Evolutionary conservation across 1,139 yeast genomes (phyloP).

Genomic region (Magnusiomyces fungicola): DNA sequence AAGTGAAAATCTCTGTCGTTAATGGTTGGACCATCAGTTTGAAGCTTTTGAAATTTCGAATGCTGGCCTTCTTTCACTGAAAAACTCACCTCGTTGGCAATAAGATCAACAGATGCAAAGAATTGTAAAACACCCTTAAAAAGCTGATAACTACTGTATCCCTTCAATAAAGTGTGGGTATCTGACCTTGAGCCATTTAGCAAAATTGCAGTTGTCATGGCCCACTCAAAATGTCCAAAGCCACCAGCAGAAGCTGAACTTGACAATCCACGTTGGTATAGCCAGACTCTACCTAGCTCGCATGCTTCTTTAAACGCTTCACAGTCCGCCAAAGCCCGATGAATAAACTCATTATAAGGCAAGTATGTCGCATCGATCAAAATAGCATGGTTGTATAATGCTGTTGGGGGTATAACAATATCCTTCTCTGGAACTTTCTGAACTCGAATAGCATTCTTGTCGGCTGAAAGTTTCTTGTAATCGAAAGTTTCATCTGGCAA

Average conservation of each 20-base stretch:
- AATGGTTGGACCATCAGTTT: slow-evolving; percentile 28
- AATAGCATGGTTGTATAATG: slow-evolving; percentile 75
- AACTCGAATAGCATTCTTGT: slow-evolving; percentile 57
- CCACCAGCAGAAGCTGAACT: slow-evolving; percentile 55
- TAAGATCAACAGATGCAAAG: slow-evolving; percentile 68
- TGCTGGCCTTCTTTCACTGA: slow-evolving; percentile 7
- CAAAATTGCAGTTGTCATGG: slow-evolving; percentile 69
- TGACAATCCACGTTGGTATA: slow-evolving; percentile 74
- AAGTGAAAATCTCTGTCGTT: slow-evolving; percentile 67
- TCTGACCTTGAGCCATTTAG: slow-evolving; percentile 80
- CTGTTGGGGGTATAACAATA: slow-evolving; percentile 63
- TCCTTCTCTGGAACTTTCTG: slow-evolving; percentile 19
- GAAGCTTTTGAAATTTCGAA: slow-evolving; percentile 14
- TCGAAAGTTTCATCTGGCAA: slow-evolving; percentile 69
- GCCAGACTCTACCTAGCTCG: slow-evolving; percentile 81
- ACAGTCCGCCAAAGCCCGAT: slow-evolving; percentile 66
- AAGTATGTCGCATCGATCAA: slow-evolving; percentile 62
- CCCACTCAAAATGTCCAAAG: slow-evolving; percentile 88
- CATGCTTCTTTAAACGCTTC: slow-evolving; percentile 88
- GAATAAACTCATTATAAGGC: slow-evolving; percentile 64
- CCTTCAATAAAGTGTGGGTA: slow-evolving; percentile 68
- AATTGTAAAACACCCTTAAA: slow-evolving; percentile 83
- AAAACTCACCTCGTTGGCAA: slow-evolving; percentile 29
- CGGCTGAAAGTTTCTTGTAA: slow-evolving; percentile 66
- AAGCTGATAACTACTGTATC: slow-evolving; percentile 86